phyloP scores from a whole-genome alignment of 2,329 filamentous ascomycete genomes.

The Ophiostoma pallidulum region DNA sequence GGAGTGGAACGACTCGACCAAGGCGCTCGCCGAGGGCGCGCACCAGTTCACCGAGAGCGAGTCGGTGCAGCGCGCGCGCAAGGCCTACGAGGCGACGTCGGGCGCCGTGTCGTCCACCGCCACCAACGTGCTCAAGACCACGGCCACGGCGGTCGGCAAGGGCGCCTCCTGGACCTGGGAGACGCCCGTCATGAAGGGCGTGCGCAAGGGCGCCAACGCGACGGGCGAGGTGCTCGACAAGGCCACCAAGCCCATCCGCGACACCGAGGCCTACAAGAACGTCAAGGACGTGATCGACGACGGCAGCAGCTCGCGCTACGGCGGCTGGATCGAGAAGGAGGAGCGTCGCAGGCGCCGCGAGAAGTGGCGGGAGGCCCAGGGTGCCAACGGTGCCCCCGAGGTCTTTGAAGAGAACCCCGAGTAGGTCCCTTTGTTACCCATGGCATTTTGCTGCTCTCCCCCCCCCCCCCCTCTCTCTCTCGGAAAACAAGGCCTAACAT shows the following conservation, averaged over 20 bases:
- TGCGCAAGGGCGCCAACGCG: conserved; percentile 74
- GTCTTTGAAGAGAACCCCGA: conserved; percentile 74
- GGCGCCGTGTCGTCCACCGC: conserved; percentile 73
- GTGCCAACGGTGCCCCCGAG: conserved; percentile 42
- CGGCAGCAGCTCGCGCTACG: conserved; percentile 89
- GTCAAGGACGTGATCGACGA: conserved; percentile 96
- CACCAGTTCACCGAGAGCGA: conserved; percentile 92
- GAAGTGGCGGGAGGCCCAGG: conserved; percentile 54
- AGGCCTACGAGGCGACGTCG: conserved; percentile 79
- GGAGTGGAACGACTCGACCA: conserved; percentile 98
- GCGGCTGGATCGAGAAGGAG: conserved; percentile 94
- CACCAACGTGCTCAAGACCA: conserved; percentile 71
- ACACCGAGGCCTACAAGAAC: conserved; percentile 90
- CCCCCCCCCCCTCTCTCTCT: no score
- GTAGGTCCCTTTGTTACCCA: conserved; percentile 56
- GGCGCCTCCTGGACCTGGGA: conserved; percentile 97
- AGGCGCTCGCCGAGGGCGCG: conserved; percentile 79
- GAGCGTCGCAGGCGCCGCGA: conserved; percentile 77
- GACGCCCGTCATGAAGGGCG: conserved; percentile 81
- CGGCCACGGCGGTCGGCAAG: conserved; percentile 78
- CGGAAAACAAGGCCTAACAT: no score
- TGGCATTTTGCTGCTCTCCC: no score
- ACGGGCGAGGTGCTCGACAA: conserved; percentile 86
- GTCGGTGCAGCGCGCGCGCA: conserved; percentile 72
- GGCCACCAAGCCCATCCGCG: conserved; percentile 84